phyloP scores from a whole-genome alignment of 106 monocot genomes.

The Iris macrosiphon region DNA sequence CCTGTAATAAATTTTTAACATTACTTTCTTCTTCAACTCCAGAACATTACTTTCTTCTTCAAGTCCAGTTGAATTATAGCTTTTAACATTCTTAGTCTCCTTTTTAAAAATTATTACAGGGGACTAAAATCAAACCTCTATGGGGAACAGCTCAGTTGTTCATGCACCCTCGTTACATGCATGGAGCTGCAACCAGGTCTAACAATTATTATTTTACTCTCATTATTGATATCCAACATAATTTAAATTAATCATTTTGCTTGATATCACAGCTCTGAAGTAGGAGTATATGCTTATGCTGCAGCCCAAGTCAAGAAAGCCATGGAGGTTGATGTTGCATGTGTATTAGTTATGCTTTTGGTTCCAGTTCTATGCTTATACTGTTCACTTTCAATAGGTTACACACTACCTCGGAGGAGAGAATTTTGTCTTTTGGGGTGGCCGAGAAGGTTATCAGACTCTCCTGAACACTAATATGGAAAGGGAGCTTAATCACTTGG shows the following conservation, averaged over 20 bases:
- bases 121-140: slow-evolving; percentile 61
- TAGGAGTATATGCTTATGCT: slow-evolving; percentile 90
- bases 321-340: slow-evolving; percentile 52
- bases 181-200: slow-evolving; percentile 96
- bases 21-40: neutral
- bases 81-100: too few relatives aligned
- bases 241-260: neutral
- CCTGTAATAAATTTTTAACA: neutral
- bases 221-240: too few relatives aligned
- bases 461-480: slow-evolving; percentile 89
- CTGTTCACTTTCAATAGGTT: slow-evolving; percentile 29
- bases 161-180: slow-evolving; percentile 92
- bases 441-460: slow-evolving; percentile 86
- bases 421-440: slow-evolving; percentile 95
- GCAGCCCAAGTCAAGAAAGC: slow-evolving; percentile 96
- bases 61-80: too few relatives aligned
- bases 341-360: neutral
- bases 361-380: neutral
- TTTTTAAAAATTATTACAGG: too few relatives aligned
- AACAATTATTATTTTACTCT: too few relatives aligned
- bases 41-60: too few relatives aligned
- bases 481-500: slow-evolving; percentile 89
- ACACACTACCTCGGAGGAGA: slow-evolving; percentile 93
- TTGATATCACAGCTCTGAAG: slow-evolving; percentile 52
- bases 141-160: slow-evolving; percentile 94